Percentiles rank a stretch among this genome's conserved stretches.
Evolutionary conservation across 2,329 filamentous ascomycete genomes (phyloP).

Genomic region (Calycina herbarum): DNA sequence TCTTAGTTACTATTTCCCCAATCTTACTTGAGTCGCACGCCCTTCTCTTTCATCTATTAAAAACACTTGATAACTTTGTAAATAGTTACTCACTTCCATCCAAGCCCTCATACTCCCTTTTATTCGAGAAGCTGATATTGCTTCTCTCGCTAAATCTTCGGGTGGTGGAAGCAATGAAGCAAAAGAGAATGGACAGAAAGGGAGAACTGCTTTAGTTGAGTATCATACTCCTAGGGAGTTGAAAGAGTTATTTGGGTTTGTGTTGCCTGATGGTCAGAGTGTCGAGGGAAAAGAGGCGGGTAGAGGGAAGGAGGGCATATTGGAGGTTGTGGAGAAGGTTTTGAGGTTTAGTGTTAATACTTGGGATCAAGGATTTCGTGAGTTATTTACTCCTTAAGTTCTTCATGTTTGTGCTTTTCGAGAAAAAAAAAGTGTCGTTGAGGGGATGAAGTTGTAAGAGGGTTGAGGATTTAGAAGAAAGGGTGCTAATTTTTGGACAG

Average conservation of each 20-base stretch:
- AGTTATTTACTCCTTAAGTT: not conserved
- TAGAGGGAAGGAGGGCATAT: constrained; percentile 69
- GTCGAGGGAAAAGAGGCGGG: constrained; percentile 60
- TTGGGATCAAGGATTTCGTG: constrained; percentile 88
- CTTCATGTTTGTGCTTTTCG: no score
- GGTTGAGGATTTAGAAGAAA: not conserved
- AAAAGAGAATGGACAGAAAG: constrained; percentile 34
- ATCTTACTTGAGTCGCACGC: not conserved
- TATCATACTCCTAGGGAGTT: constrained; percentile 59
- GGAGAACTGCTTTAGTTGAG: constrained; percentile 63
- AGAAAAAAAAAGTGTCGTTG: no score
- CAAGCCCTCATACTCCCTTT: constrained; percentile 69
- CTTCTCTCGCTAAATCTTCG: constrained; percentile 53
- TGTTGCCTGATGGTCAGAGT: constrained; percentile 30
- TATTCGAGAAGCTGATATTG: constrained; percentile 67
- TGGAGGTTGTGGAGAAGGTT: constrained; percentile 68
- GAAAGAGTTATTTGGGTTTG: constrained; percentile 46
- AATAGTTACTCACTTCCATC: constrained; percentile 68
- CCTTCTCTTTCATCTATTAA: not conserved
- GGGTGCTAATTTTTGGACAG: not conserved
- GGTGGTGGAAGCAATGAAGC: constrained; percentile 45
- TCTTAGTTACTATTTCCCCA: not conserved
- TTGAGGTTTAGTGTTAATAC: constrained; percentile 91
- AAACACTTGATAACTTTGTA: constrained; percentile 10
- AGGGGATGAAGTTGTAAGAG: not conserved